phyloP scores from a whole-genome alignment of 1,284 basidiomycete genomes.

The Meripilus lineatus region DNA sequence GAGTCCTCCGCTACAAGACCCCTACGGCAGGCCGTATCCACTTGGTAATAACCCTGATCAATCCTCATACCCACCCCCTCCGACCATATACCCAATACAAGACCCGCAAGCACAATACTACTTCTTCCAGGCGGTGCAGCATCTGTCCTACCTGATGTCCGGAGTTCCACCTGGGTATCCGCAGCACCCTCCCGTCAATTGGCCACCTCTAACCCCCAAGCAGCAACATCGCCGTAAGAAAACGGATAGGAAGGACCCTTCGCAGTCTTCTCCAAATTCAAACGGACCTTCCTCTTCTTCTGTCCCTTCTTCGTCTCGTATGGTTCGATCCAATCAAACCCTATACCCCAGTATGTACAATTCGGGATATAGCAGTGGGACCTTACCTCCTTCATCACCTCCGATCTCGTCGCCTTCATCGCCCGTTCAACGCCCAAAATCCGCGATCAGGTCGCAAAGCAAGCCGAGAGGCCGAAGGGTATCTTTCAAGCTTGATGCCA shows the following conservation, averaged over 20 bases:
- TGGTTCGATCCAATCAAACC: constrained; percentile 28
- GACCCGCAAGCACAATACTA: constrained; percentile 31
- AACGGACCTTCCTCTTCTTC: constrained; percentile 14
- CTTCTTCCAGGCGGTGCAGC: constrained; percentile 32
- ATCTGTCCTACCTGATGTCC: constrained; percentile 26
- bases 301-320: constrained; percentile 16
- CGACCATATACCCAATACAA: constrained; percentile 9
- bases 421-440: constrained; percentile 7
- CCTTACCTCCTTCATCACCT: constrained; percentile 29
- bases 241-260: constrained; percentile 4
- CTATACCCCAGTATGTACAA: constrained; percentile 37
- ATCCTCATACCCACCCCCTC: constrained; percentile 9
- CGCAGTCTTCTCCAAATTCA: constrained; percentile 4
- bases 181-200: constrained; percentile 7
- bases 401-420: constrained; percentile 10
- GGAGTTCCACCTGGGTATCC: constrained; percentile 16
- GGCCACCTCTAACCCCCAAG: constrained; percentile 23
- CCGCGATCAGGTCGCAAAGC: constrained; percentile 19
- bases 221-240: constrained; percentile 14
- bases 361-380: constrained; percentile 37
- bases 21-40: constrained; percentile 11
- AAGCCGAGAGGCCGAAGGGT: constrained; percentile 24
- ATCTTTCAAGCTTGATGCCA: constrained; percentile 26
- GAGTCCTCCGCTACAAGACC: neutral
- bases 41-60: constrained; percentile 14